Evolutionary conservation across 2,329 filamentous ascomycete species (phyloP).

Genomic region (Phyllosticta paracitricarpa): DNA sequence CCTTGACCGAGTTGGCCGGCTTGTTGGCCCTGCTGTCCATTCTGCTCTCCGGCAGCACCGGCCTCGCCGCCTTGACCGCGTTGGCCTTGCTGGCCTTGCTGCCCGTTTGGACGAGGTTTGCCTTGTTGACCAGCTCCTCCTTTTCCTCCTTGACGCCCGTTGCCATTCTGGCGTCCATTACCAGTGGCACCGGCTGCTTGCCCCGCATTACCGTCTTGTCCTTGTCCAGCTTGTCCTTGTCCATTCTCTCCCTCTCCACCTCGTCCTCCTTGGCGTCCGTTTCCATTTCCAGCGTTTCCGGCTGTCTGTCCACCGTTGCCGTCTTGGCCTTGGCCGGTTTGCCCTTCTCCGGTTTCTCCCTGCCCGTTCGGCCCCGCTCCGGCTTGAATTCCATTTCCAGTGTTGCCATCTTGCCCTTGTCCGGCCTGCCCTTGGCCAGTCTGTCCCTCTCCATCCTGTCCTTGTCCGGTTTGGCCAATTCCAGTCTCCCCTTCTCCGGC

Average conservation of each 20-base stretch:
- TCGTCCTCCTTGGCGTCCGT: too few species aligned
- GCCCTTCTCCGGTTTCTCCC: background rate
- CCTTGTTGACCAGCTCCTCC: background rate
- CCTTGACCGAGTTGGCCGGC: too few species aligned
- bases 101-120: background rate
- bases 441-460: background rate
- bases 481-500: too few species aligned
- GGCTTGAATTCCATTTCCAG: background rate
- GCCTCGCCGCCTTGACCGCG: conserved; percentile 14
- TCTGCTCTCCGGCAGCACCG: too few species aligned
- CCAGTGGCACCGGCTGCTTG: background rate
- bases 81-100: background rate
- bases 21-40: too few species aligned
- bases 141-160: background rate
- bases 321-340: background rate
- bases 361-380: background rate
- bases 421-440: background rate
- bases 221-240: background rate
- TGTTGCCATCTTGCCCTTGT: background rate
- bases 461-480: too few species aligned
- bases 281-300: too few species aligned
- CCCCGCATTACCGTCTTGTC: background rate
- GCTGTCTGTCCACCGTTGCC: background rate
- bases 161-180: background rate
- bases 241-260: background rate